Conservation (phyloP, 208 protist genomes). For the Leptomonas pyrrhocoris region DNA sequence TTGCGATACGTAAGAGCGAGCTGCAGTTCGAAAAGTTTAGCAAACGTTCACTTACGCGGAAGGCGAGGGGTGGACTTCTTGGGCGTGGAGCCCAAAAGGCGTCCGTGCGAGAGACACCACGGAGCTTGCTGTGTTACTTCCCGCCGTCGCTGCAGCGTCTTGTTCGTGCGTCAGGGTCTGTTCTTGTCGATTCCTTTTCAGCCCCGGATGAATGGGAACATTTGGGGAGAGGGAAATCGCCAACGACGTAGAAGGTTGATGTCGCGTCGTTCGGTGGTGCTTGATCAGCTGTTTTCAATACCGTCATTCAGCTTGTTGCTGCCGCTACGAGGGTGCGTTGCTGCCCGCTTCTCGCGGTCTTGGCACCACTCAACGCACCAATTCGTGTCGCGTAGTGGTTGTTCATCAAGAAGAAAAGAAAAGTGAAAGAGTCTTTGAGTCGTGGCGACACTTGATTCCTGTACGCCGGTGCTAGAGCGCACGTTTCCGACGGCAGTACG, state of each 20-base stretch:
- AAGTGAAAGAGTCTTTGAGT: neutral
- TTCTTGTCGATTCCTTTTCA: neutral
- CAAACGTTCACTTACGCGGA: neutral
- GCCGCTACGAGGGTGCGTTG: no score
- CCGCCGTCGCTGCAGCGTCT: constrained; percentile 1
- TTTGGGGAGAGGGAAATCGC: no score
- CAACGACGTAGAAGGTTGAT: no score
- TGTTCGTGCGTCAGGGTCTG: neutral
- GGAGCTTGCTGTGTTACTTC: neutral
- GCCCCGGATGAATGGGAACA: neutral
- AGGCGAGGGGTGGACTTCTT: neutral
- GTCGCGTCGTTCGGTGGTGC: no score
- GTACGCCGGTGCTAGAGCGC: no score
- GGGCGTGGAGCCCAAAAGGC: neutral
- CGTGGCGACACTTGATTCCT: no score
- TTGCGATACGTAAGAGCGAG: neutral
- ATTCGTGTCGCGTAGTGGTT: no score
- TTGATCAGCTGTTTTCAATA: no score
- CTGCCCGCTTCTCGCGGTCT: no score
- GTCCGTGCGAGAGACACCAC: neutral
- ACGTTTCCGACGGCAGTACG: no score
- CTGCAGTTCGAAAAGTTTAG: neutral
- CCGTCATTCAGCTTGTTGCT: no score
- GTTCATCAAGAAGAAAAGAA: neutral
- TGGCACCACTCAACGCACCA: no score